Percentiles rank a stretch among this genome's conserved stretches.
These are phyloP conservation scores for Skeletonema potamos DNA, from an alignment of 108 stramenopile genomes.

Conservation along the genomic window DNA sequence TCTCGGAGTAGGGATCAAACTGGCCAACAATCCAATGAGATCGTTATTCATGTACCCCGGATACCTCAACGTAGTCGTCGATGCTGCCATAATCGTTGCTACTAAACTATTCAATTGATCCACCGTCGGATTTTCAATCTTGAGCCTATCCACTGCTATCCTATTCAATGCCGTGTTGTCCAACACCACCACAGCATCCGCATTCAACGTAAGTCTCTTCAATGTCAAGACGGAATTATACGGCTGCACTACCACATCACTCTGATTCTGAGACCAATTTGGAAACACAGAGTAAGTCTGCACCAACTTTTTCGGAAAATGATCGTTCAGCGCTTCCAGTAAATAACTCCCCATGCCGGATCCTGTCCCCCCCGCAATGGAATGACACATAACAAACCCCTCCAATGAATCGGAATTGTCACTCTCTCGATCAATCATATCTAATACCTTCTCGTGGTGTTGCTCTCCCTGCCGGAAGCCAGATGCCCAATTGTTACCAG, in stretches of 20 bases:
- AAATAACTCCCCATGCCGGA: constrained; percentile 97
- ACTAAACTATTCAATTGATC: constrained; percentile 97
- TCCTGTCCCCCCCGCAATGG: constrained; percentile 98
- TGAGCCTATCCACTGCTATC: constrained; percentile 94
- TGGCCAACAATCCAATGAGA: constrained; percentile 94
- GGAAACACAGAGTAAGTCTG: constrained; percentile 99
- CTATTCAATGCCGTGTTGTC: constrained; percentile 96
- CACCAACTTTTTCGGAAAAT: constrained; percentile 98
- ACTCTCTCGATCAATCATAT: constrained; percentile 99
- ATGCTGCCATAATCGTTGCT: constrained; percentile 98
- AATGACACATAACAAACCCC: constrained; percentile 96
- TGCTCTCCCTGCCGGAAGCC: constrained; percentile 92
- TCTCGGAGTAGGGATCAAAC: constrained; percentile 97
- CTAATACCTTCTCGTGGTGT: constrained; percentile 94
- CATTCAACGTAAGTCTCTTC: constrained; percentile 96
- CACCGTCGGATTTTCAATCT: constrained; percentile 93
- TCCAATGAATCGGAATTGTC: constrained; percentile 97
- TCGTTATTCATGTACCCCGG: constrained; percentile 99
- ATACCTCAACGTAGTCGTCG: constrained; percentile 97
- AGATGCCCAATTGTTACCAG: constrained; percentile 98
- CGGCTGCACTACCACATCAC: constrained; percentile 98
- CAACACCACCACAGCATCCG: constrained; percentile 96
- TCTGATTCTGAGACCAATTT: constrained; percentile 89
- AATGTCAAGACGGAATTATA: constrained; percentile 97
- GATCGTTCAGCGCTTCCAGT: constrained; percentile 96